A percentile compares a stretch with the other conserved stretches of the same genome.
Conservation (phyloP, 1,139 yeast genomes). For the Pichia sp. region DNA sequence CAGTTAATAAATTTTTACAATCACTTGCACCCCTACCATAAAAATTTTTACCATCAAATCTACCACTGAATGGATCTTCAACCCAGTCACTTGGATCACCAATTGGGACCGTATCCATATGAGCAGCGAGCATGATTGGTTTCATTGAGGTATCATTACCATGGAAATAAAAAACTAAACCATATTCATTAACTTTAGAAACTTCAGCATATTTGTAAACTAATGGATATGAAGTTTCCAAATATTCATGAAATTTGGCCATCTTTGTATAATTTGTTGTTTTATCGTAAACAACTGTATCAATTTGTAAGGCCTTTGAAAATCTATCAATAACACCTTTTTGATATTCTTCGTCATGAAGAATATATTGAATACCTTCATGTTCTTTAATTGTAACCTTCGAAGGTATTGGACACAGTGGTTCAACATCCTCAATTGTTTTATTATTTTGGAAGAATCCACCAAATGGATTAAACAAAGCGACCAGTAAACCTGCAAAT, state of each 20-base stretch:
- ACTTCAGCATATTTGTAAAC: slow-evolving; percentile 35
- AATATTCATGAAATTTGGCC: slow-evolving; percentile 37
- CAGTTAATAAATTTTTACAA: slow-evolving; percentile 53
- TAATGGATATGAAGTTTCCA: slow-evolving; percentile 38
- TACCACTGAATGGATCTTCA: slow-evolving; percentile 64
- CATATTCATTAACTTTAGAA: slow-evolving; percentile 40
- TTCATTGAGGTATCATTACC: slow-evolving; percentile 49
- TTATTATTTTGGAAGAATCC: background rate
- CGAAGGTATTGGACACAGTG: slow-evolving; percentile 22
- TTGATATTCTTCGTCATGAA: slow-evolving; percentile 36
- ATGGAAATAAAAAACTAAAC: slow-evolving; percentile 27
- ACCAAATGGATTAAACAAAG: background rate
- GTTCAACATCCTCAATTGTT: background rate
- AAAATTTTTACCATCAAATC: slow-evolving; percentile 51
- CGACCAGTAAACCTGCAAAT: slow-evolving; percentile 3
- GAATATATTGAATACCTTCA: slow-evolving; percentile 22
- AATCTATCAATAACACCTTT: slow-evolving; percentile 38
- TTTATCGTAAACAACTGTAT: slow-evolving; percentile 58
- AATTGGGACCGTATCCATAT: slow-evolving; percentile 84
- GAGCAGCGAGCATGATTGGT: slow-evolving; percentile 68
- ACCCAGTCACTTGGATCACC: slow-evolving; percentile 53
- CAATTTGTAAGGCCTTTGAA: slow-evolving; percentile 51
- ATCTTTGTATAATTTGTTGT: slow-evolving; percentile 34
- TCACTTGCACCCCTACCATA: slow-evolving; percentile 68
- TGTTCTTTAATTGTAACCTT: slow-evolving; percentile 18